Conservation (phyloP, 768 basidiomycete species). For the Suillus americanus region DNA sequence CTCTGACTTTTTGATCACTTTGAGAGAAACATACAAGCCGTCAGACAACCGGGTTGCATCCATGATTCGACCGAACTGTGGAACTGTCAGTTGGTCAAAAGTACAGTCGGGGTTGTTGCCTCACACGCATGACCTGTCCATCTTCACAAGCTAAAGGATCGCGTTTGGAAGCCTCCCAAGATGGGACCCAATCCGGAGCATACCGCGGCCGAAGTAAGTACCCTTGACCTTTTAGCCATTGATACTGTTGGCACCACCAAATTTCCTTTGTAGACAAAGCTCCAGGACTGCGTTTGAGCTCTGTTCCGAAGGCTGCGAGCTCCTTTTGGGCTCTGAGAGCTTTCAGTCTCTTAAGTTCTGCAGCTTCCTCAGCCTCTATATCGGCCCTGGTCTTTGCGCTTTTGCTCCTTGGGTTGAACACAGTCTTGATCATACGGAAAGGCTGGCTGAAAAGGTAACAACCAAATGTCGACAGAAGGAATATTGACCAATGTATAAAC, state of each 20-base stretch:
- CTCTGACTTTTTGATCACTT: conserved; percentile 13
- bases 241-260: neutral
- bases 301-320: neutral
- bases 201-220: neutral
- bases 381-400: neutral
- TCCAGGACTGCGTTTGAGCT: neutral
- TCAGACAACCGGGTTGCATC: conserved; percentile 33
- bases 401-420: too few relatives aligned
- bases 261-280: neutral
- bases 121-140: neutral
- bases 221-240: neutral
- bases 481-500: too few relatives aligned
- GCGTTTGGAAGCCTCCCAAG: neutral
- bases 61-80: conserved; percentile 14
- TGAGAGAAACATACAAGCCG: conserved; percentile 30
- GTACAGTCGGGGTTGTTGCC: too few relatives aligned
- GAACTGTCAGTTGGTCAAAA: too few relatives aligned
- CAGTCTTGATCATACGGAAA: too few relatives aligned
- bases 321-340: neutral
- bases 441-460: too few relatives aligned
- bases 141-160: conserved; percentile 11
- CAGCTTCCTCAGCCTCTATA: neutral
- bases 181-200: neutral
- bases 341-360: neutral
- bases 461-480: too few relatives aligned